Base-by-base conservation (phyloP, 305 asterid species). In the Coffea humblotiana region DNA sequence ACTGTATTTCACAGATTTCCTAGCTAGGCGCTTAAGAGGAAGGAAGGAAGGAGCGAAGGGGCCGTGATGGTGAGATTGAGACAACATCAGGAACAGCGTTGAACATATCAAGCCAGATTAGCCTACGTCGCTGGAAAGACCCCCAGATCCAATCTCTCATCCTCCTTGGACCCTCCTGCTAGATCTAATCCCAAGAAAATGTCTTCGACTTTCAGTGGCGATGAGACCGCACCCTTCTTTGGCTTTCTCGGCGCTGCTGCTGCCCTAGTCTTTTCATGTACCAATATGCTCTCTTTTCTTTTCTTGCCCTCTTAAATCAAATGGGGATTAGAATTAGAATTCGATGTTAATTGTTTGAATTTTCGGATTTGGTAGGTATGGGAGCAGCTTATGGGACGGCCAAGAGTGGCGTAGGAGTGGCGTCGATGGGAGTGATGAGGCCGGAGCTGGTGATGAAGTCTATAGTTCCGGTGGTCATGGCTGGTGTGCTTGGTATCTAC, bases 341-440 rank as follows among this genome's bases (percentile, higher is more conserved):
- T 47, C 51, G 12, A 47, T 47, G 9, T 47, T 47, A 47, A 47
- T 47, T 56, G 92, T 93, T 68, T 92, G 94, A 2, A 92, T 91
- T 45, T 76, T 83, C 37, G 77, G 61, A n/a, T 77, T 56, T 32
- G 63, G 52, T 67, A 92, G 97, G 97, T 78, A 91, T 91, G 95
- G 97, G 97, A 79, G 95, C 94, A 64, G 97, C 97, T 14, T 90
- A 92, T 71, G 95, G 93, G 48, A 92, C 93, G 54, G 91, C 97
- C 67, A 90, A 92, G 89, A 92, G 97, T 72, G 97, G 95, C 15
- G 97, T 92, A 23, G 92, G 92, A 40, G 92, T 88, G 76, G 92
- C 92, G 61, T 88, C 90, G 21, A 88, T 88, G 92, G 92, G 92
- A 58, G 90, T 88, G 78, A 87, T 88, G 91, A 81, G 90, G 79